These are phyloP conservation scores for Trichoderma guizhouense DNA, from an alignment of 2,329 filamentous ascomycete genomes.

Conservation along the genomic window DNA sequence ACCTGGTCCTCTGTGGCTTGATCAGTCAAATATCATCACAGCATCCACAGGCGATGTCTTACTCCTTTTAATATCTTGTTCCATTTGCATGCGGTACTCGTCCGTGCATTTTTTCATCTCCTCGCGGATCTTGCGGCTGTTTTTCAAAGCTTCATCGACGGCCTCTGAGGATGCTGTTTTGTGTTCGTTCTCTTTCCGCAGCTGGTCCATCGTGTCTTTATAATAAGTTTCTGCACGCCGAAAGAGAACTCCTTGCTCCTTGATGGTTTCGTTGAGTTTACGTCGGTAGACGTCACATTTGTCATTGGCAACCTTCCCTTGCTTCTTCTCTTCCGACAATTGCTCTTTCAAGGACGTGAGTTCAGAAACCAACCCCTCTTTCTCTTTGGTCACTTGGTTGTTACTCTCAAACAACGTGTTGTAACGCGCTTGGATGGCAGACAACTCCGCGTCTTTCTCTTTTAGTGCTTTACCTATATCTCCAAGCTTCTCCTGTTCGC, in stretches of 20 bases:
- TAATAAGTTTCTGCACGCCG: slow-evolving; percentile 32
- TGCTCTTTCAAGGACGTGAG: slow-evolving; percentile 29
- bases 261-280: slow-evolving; percentile 44
- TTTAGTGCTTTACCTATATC: slow-evolving; percentile 16
- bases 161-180: slow-evolving; percentile 24
- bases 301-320: slow-evolving; percentile 26
- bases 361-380: slow-evolving; percentile 27
- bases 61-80: slow-evolving; percentile 27
- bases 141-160: slow-evolving; percentile 29
- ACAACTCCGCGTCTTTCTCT: slow-evolving; percentile 27
- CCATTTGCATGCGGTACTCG: slow-evolving; percentile 25
- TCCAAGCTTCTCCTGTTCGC: slow-evolving; percentile 22
- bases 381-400: slow-evolving; percentile 24
- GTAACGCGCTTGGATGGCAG: slow-evolving; percentile 24
- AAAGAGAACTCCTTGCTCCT: slow-evolving; percentile 46
- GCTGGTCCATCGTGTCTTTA: slow-evolving; percentile 32
- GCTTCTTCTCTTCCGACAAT: slow-evolving; percentile 26
- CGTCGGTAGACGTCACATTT: slow-evolving; percentile 35
- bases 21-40: background rate
- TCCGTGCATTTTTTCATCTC: slow-evolving; percentile 32
- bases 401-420: slow-evolving; percentile 28
- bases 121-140: slow-evolving; percentile 32
- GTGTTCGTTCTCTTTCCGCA: slow-evolving; percentile 32
- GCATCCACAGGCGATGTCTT: background rate
- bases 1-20: slow-evolving; percentile 24